These are phyloP conservation scores for Daldinia loculata DNA, from an alignment of 495 filamentous ascomycete species.

Conservation along the genomic window DNA sequence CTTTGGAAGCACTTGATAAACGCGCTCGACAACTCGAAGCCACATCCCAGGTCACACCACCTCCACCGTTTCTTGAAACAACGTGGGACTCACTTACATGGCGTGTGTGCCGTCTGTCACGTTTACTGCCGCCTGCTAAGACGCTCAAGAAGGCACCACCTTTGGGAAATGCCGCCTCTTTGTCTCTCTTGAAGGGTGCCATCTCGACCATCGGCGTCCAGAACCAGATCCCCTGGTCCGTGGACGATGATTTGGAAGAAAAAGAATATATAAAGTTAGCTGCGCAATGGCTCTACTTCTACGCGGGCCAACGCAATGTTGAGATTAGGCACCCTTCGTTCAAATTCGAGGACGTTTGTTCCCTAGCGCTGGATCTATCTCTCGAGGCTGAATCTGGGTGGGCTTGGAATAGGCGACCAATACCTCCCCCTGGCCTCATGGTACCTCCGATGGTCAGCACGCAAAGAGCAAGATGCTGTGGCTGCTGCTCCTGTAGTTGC, in stretches of 20 bases:
- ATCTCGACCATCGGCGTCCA: slow-evolving; percentile 19
- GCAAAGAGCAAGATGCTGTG: slow-evolving; percentile 3
- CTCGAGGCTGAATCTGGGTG: slow-evolving; percentile 27
- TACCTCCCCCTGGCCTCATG: background rate
- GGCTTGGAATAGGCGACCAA: background rate
- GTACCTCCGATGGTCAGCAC: background rate
- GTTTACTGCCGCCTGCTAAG: background rate
- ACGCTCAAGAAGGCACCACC: background rate
- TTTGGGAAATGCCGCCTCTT: background rate
- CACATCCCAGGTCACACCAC: slow-evolving; percentile 21
- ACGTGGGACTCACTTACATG: slow-evolving; percentile 42
- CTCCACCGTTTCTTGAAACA: slow-evolving; percentile 30
- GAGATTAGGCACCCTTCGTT: slow-evolving; percentile 18
- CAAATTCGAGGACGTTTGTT: slow-evolving; percentile 15
- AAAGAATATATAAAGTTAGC: slow-evolving; percentile 17
- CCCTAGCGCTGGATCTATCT: slow-evolving; percentile 34
- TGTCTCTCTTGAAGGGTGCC: slow-evolving; percentile 23
- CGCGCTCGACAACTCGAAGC: slow-evolving; percentile 36
- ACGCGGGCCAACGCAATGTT: slow-evolving; percentile 27
- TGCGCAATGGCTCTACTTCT: slow-evolving; percentile 35
- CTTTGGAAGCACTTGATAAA: slow-evolving; percentile 26
- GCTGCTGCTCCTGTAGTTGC: slow-evolving; percentile 14
- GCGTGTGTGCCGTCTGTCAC: slow-evolving; percentile 40
- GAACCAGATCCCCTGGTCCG: slow-evolving; percentile 12
- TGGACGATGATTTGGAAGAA: slow-evolving; percentile 17